Conservation (phyloP, 1,284 basidiomycete species). For the Irpex sp. region DNA sequence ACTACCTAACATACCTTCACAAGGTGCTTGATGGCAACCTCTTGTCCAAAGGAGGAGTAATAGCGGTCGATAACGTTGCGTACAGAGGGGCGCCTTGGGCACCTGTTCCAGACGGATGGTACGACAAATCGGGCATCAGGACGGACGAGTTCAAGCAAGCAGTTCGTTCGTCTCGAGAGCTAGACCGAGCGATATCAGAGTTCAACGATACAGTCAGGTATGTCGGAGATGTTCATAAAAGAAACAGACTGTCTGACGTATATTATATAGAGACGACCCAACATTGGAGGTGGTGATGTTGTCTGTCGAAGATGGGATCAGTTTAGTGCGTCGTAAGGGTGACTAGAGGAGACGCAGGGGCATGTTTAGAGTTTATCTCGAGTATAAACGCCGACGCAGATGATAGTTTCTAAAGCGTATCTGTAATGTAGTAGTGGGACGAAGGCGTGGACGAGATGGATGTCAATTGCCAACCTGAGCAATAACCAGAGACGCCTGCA, state of each 20-base stretch:
- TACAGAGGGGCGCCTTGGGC: conserved; percentile 23
- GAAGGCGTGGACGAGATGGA: too few species aligned
- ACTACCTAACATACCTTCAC: conserved; percentile 21
- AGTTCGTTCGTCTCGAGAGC: neutral
- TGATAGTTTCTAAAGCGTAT: too few species aligned
- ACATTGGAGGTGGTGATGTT: conserved; percentile 24
- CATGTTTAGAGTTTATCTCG: too few species aligned
- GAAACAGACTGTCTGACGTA: neutral
- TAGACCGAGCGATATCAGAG: neutral
- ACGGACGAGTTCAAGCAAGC: conserved; percentile 17
- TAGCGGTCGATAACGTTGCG: conserved; percentile 23
- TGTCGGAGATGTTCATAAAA: neutral
- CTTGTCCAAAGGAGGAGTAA: conserved; percentile 21
- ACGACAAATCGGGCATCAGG: conserved; percentile 7
- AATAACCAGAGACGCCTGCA: too few species aligned
- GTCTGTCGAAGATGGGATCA: conserved; percentile 24
- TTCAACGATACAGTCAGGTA: conserved; percentile 20
- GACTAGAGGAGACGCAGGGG: conserved; percentile 15
- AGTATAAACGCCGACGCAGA: too few species aligned
- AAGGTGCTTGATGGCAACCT: conserved; percentile 18
- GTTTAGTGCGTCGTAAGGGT: conserved; percentile 23
- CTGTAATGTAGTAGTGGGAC: too few species aligned
- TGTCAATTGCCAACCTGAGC: too few species aligned
- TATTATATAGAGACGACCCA: conserved; percentile 14
- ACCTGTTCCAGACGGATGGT: conserved; percentile 15